Evolutionary conservation across 352 stramenopile species (phyloP), one percentile per base, ranked within the genome.

Genomic region (Globisporangium rhizosaccharum): DNA sequence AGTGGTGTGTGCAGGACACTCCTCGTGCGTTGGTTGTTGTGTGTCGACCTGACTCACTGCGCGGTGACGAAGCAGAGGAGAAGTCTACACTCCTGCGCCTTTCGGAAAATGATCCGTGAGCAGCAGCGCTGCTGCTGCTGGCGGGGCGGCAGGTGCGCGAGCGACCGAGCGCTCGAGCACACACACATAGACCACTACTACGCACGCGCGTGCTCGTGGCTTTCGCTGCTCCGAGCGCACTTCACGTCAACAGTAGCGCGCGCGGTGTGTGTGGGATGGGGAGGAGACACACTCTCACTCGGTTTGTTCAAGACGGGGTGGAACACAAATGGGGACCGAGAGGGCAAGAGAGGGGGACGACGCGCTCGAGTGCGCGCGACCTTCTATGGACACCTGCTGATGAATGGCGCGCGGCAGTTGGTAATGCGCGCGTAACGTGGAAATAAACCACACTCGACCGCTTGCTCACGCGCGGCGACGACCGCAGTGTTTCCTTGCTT

Each of bases 81-180:
- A 14, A 44, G 37, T 57, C 52, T 10, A 37, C 30, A 52, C 3
- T 33, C 20, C 42, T 45, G 54, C 20, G 44, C 20, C 30, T 53
- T 39, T 60, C 45, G 54, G 33, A 20, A 59, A 60, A 39, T 60
- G 54, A 60, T 30, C 45, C 9, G 45, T n/a, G n/a, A 26, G 7
- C 45, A 46, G 41, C 41, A 46, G 41, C 33, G 30, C 30, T 36
- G 30, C 7, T 39, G 6, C 5, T 7, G 41, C 6, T 46, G 41
- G 41, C 14, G 14, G 14, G 9, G 39, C 39, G 12, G 37, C 28
- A 2, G 6, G 28, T 33, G 28, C 28, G 28, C 28, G 28, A 33
- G 28, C 28, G 28, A 33, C 28, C 6, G 28, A 33, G 28, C 28
- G 3, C 28, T 33, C 18, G 41, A 18, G 15, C 41, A 46, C 41